These are phyloP conservation scores for Backusella tarrabulga DNA, from an alignment of 192 early-diverging fungal species.

Conservation along the genomic window DNA sequence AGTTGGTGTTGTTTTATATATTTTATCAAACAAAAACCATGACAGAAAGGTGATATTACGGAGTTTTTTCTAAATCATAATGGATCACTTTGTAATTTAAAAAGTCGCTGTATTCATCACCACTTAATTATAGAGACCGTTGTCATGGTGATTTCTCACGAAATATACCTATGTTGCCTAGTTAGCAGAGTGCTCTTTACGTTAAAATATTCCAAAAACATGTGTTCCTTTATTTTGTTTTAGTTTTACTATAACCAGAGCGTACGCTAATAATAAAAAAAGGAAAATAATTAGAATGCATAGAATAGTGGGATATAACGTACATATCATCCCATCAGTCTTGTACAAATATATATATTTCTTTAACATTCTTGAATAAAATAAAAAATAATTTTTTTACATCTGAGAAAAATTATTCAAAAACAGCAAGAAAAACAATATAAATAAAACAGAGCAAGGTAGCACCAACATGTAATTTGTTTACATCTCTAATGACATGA, in stretches of 20 bases:
- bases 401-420: neutral
- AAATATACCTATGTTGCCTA: neutral
- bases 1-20: too few relatives aligned
- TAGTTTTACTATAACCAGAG: too few relatives aligned
- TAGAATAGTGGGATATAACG: neutral
- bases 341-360: neutral
- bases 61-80: neutral
- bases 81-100: neutral
- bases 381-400: neutral
- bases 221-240: too few relatives aligned
- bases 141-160: neutral
- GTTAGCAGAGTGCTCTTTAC: neutral
- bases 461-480: neutral
- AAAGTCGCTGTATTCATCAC: neutral
- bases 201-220: too few relatives aligned
- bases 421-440: neutral
- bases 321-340: neutral
- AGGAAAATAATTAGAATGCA: neutral
- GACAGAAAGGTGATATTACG: neutral
- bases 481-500: neutral
- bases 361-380: neutral
- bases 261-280: too few relatives aligned
- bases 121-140: neutral
- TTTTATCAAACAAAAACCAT: too few relatives aligned
- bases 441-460: neutral